Evolutionary conservation across 2,329 filamentous ascomycete species (phyloP).

Genomic region (Graphilbum sp.): DNA sequence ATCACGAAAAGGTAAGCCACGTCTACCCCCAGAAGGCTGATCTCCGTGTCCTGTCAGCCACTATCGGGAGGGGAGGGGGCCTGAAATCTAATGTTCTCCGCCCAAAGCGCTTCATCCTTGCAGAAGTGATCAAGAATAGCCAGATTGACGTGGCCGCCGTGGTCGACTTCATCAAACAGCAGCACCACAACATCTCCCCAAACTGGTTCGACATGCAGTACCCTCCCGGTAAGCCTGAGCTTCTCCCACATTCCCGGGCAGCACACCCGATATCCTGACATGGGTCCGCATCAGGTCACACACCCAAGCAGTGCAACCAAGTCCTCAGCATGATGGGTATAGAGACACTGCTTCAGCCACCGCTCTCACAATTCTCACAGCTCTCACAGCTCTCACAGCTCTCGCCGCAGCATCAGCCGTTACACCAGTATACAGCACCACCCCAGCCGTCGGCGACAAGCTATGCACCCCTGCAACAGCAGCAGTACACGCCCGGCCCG

Average conservation of each 20-base stretch:
- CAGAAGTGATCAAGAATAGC: slow-evolving; percentile 41
- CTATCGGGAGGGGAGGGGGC: no score
- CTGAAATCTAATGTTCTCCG: neutral
- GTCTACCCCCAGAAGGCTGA: no score
- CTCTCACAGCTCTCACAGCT: slow-evolving; percentile 9
- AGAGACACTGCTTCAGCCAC: neutral
- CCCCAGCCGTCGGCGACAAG: neutral
- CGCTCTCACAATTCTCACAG: no score
- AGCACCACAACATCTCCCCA: slow-evolving; percentile 11
- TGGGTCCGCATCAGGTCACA: slow-evolving; percentile 14
- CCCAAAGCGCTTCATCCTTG: slow-evolving; percentile 38
- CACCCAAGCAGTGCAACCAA: slow-evolving; percentile 17
- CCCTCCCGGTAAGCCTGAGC: slow-evolving; percentile 14
- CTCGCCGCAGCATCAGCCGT: neutral
- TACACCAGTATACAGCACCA: slow-evolving; percentile 5
- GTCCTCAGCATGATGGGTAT: slow-evolving; percentile 15
- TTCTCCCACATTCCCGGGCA: no score
- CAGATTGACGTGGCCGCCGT: slow-evolving; percentile 28
- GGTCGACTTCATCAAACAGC: slow-evolving; percentile 26
- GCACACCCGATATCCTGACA: slow-evolving; percentile 3
- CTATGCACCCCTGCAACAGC: slow-evolving; percentile 7
- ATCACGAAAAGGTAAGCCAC: slow-evolving; percentile 31
- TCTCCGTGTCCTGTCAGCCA: no score
- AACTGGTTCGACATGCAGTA: slow-evolving; percentile 20
- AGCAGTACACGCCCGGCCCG: slow-evolving; percentile 12